Conservation (phyloP, 257 asterid species). For the Rehmannia glutinosa region DNA sequence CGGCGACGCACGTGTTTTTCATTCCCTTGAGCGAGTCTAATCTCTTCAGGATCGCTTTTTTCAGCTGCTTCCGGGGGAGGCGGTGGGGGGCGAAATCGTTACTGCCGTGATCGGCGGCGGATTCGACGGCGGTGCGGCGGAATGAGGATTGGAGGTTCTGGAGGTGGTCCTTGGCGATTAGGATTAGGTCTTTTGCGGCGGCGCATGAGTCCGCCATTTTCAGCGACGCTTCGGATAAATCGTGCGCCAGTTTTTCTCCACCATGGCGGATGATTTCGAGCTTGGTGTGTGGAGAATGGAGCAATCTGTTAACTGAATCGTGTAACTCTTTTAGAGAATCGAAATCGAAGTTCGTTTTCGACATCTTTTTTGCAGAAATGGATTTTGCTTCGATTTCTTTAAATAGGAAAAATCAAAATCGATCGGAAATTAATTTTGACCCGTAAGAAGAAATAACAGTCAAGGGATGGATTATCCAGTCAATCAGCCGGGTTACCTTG, state of each 20-base stretch:
- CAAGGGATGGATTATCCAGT: not conserved
- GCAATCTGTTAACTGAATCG: conserved; percentile 47
- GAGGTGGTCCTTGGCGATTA: conserved; percentile 51
- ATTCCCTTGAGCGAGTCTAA: conserved; percentile 42
- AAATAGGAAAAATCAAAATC: no score
- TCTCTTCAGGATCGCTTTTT: conserved; percentile 53
- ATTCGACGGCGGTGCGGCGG: conserved; percentile 32
- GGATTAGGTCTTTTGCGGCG: conserved; percentile 51
- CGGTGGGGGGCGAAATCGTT: conserved; percentile 32
- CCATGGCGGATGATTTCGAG: conserved; percentile 26
- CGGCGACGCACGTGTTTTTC: conserved; percentile 11
- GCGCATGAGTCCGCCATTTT: conserved; percentile 57
- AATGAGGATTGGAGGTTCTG: conserved; percentile 43
- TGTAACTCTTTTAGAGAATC: conserved; percentile 46
- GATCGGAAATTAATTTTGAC: no score
- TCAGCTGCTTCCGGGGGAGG: conserved; percentile 48
- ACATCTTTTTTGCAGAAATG: no score
- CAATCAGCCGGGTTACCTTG: not conserved
- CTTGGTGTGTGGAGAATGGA: conserved; percentile 46
- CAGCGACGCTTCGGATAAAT: conserved; percentile 67
- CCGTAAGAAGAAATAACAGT: not conserved
- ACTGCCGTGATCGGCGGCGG: conserved; percentile 2
- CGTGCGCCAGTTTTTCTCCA: conserved; percentile 40
- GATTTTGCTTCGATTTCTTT: no score
- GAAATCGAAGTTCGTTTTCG: conserved; percentile 28